A percentile compares a stretch with the other conserved stretches of the same genome.
Evolutionary conservation across 305 asterid genomes (phyloP).

Genomic region (Caryopteris hybrid): DNA sequence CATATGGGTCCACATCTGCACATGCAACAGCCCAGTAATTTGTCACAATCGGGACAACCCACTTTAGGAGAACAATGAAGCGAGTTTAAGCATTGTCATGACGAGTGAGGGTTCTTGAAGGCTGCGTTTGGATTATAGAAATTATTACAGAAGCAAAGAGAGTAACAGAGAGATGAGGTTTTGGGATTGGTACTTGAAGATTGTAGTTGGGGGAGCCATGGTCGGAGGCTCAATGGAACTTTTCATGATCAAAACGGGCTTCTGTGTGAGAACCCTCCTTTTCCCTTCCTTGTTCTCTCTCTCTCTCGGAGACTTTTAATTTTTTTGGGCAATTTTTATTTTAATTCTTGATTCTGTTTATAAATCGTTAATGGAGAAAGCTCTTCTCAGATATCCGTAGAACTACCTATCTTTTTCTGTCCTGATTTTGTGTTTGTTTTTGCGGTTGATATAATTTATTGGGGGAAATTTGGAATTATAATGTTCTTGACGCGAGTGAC

Average conservation of each 20-base stretch:
- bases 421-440: background rate
- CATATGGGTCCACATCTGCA: too few relatives aligned
- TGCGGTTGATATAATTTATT: background rate
- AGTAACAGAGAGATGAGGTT: constrained; percentile 49
- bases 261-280: constrained; percentile 73
- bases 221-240: constrained; percentile 91
- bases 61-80: too few relatives aligned
- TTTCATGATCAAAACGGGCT: constrained; percentile 94
- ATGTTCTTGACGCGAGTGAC: background rate
- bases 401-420: too few relatives aligned
- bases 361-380: background rate
- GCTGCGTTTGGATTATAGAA: constrained; percentile 13
- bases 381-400: background rate
- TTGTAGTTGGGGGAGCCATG: constrained; percentile 52
- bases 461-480: background rate
- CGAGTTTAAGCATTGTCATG: background rate
- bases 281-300: constrained; percentile 1
- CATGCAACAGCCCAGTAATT: background rate
- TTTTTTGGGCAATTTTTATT: too few relatives aligned
- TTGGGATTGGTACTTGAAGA: constrained; percentile 84
- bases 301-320: too few relatives aligned
- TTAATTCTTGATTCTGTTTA: background rate
- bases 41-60: background rate
- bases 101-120: background rate
- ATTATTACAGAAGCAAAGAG: background rate